Percentiles rank a stretch among this genome's conserved stretches.
These are phyloP conservation scores for Saturnispora serradocipensis DNA, from an alignment of 805 yeast species.

Conservation along the genomic window DNA sequence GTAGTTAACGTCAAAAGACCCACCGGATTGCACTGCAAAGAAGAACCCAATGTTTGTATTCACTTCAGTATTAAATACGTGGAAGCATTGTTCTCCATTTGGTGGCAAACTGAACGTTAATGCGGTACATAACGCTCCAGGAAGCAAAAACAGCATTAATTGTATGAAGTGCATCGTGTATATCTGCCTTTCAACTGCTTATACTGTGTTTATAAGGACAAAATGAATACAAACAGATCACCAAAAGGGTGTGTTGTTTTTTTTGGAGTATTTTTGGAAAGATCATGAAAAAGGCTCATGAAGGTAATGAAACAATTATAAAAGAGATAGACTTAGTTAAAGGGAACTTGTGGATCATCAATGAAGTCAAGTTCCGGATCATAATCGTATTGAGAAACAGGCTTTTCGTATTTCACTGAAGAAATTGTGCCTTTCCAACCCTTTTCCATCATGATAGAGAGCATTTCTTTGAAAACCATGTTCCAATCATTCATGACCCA, in stretches of 20 bases:
- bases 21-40: slow-evolving; percentile 78
- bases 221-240: neutral
- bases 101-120: slow-evolving; percentile 71
- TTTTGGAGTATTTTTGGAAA: neutral
- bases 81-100: slow-evolving; percentile 63
- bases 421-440: slow-evolving; percentile 29
- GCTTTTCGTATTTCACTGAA: slow-evolving; percentile 20
- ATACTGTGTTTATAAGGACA: neutral
- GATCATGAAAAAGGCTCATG: neutral
- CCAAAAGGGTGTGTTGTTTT: neutral
- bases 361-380: slow-evolving; percentile 28
- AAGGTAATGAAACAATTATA: neutral
- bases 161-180: neutral
- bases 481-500: slow-evolving; percentile 29
- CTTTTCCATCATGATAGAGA: slow-evolving; percentile 24
- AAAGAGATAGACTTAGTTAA: neutral
- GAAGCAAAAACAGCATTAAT: neutral
- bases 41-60: slow-evolving; percentile 60
- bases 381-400: slow-evolving; percentile 15
- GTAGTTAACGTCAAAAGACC: slow-evolving; percentile 74
- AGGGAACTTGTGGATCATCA: slow-evolving; percentile 7
- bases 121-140: slow-evolving; percentile 35
- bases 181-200: neutral
- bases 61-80: slow-evolving; percentile 53
- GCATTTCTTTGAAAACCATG: slow-evolving; percentile 30